These are phyloP conservation scores for Taphrina sp. DNA, from an alignment of 1,139 yeast genomes.

Conservation along the genomic window DNA sequence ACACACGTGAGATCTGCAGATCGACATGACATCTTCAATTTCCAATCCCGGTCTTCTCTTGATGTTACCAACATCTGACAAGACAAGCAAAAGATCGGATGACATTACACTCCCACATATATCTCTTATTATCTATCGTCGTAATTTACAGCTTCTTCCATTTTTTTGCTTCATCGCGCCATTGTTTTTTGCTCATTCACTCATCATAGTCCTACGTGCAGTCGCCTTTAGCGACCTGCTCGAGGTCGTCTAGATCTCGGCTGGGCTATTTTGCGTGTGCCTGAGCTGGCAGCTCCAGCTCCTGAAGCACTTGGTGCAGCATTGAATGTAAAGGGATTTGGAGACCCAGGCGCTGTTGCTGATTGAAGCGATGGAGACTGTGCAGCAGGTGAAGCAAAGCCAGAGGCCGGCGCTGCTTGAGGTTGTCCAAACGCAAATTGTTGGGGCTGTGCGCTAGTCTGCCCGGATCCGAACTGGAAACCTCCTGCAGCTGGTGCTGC, in stretches of 20 bases:
- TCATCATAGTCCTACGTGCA: no score
- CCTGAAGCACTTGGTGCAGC: constrained; percentile 1
- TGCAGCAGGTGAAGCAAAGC: constrained; percentile 9
- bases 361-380: constrained; percentile 10
- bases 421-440: constrained; percentile 12
- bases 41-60: no score
- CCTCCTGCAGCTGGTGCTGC: not conserved
- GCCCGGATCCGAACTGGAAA: constrained; percentile 2
- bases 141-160: no score
- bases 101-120: no score
- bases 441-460: not conserved
- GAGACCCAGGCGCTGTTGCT: constrained; percentile 12
- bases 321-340: constrained; percentile 7
- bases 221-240: not conserved
- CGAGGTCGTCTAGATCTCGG: constrained; percentile 16
- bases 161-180: no score
- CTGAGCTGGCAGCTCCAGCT: no score
- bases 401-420: not conserved
- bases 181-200: no score
- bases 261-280: constrained; percentile 2
- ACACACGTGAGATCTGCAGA: no score
- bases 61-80: no score
- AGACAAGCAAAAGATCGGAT: no score
- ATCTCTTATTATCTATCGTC: no score
- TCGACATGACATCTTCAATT: no score